Percentiles rank a stretch among this genome's conserved stretches.
Conservation (phyloP, 495 filamentous ascomycete genomes). For the Hypomontagnella submonticulosa region DNA sequence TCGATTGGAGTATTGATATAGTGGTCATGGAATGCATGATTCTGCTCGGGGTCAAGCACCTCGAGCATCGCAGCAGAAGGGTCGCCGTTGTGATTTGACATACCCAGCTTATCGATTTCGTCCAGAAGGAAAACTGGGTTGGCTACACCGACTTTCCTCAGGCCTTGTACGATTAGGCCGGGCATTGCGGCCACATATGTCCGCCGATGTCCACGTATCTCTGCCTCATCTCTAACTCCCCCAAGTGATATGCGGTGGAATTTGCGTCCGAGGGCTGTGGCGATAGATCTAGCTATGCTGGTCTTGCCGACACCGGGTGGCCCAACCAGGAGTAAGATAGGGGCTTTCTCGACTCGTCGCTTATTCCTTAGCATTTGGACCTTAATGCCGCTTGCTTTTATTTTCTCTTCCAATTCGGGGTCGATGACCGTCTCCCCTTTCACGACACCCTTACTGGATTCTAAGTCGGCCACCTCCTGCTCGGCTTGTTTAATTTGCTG, state of each 20-base stretch:
- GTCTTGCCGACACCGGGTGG: constrained; percentile 98
- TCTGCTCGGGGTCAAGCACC: constrained; percentile 98
- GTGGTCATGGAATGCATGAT: constrained; percentile 93
- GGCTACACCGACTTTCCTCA: constrained; percentile 95
- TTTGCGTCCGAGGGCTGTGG: constrained; percentile 89
- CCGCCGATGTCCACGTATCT: constrained; percentile 93
- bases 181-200: constrained; percentile 99
- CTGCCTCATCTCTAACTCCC: constrained; percentile 94
- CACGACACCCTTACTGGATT: constrained; percentile 51
- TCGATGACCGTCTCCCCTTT: constrained; percentile 41
- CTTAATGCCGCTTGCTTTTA: constrained; percentile 65
- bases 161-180: constrained; percentile 89
- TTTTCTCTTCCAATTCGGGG: constrained; percentile 53
- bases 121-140: constrained; percentile 98
- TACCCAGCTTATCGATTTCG: constrained; percentile 98
- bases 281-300: constrained; percentile 91
- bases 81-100: constrained; percentile 92
- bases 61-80: constrained; percentile 99
- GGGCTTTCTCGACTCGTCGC: constrained; percentile 90
- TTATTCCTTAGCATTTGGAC: constrained; percentile 76
- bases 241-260: constrained; percentile 98
- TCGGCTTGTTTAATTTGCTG: constrained; percentile 75
- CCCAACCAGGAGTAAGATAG: constrained; percentile 92
- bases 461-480: constrained; percentile 64
- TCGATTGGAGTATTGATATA: constrained; percentile 98